Conservation (phyloP, 2,329 filamentous ascomycete genomes). For the Neonectria faginata region DNA sequence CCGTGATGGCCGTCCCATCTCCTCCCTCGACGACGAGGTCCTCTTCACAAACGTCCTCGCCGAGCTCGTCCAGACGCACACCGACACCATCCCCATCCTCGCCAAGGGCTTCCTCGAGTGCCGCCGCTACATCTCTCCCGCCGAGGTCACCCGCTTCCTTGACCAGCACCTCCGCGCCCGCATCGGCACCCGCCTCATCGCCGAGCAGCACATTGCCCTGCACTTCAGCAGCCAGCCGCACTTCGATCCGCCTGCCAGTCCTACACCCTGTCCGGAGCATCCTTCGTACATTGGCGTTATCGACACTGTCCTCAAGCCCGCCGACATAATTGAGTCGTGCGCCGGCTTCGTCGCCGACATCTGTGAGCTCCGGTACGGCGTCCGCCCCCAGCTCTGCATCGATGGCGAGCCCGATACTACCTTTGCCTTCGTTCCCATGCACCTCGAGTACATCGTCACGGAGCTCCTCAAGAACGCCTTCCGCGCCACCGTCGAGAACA, state of each 20-base stretch:
- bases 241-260: slow-evolving; percentile 65
- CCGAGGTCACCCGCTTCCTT: slow-evolving; percentile 89
- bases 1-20: slow-evolving; percentile 50
- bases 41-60: slow-evolving; percentile 92
- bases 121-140: slow-evolving; percentile 84
- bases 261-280: slow-evolving; percentile 63
- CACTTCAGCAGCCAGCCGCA: slow-evolving; percentile 80
- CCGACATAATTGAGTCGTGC: slow-evolving; percentile 83
- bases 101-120: slow-evolving; percentile 95
- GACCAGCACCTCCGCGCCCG: slow-evolving; percentile 93
- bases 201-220: slow-evolving; percentile 95
- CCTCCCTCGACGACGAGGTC: slow-evolving; percentile 85
- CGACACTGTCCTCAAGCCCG: slow-evolving; percentile 87
- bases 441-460: slow-evolving; percentile 96
- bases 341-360: slow-evolving; percentile 94
- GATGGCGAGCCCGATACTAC: slow-evolving; percentile 88
- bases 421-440: slow-evolving; percentile 94
- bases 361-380: slow-evolving; percentile 94
- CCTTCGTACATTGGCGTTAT: slow-evolving; percentile 92
- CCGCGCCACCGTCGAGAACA: slow-evolving; percentile 88
- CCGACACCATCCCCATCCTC: slow-evolving; percentile 92
- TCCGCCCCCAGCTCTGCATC: slow-evolving; percentile 82
- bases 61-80: slow-evolving; percentile 94
- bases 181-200: slow-evolving; percentile 93
- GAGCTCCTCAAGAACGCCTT: slow-evolving; percentile 98